Base-by-base conservation (phyloP, 2,329 filamentous ascomycete genomes). In the Helicocarpus griseus region DNA sequence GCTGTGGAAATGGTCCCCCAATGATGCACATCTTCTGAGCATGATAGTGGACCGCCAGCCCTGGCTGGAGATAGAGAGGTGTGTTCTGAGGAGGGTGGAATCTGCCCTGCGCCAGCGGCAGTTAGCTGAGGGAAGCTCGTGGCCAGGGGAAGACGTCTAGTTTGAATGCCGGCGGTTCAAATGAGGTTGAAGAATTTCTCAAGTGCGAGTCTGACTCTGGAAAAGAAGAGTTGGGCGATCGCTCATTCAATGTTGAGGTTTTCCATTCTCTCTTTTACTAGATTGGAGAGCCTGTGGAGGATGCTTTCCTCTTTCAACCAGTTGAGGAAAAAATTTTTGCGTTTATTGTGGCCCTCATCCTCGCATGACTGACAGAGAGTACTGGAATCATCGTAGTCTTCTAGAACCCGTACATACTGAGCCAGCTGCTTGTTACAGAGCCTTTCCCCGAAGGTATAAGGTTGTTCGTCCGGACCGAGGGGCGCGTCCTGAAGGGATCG, bases 61-160 rank as follows among this genome's bases (percentile, higher is more conserved):
- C 41, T 51, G 41, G 41, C 38, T 33, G 14, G 49, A 51, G 49
- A 29, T 51, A 26, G 31, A 47, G 41, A 46, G n/a, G 19, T 51
- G 49, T 51, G 45, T 46, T 43, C 31, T 21, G 29, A 40, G 1
- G 33, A 51, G 41, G 14, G 46, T 29, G 2, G 49, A 51, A 46
- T 51, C 21, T 5, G 41, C 41, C 0, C 41, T 51, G 49, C 29
- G 13, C 2, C 41, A 51, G 49, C 5, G 19, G 7, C n/a, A n/a
- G n/a, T n/a, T n/a, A n/a, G n/a, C n/a, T n/a, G n/a, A n/a, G n/a
- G n/a, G n/a, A n/a, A n/a, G n/a, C n/a, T n/a, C n/a, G n/a, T n/a
- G n/a, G n/a, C n/a, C n/a, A n/a, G n/a, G n/a, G n/a, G n/a, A n/a
- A n/a, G n/a, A n/a, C n/a, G n/a, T n/a, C n/a, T n/a, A n/a, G n/a